These are phyloP conservation scores for Exserohilum turcica DNA, from an alignment of 2,329 filamentous ascomycete species.

Conservation along the genomic window DNA sequence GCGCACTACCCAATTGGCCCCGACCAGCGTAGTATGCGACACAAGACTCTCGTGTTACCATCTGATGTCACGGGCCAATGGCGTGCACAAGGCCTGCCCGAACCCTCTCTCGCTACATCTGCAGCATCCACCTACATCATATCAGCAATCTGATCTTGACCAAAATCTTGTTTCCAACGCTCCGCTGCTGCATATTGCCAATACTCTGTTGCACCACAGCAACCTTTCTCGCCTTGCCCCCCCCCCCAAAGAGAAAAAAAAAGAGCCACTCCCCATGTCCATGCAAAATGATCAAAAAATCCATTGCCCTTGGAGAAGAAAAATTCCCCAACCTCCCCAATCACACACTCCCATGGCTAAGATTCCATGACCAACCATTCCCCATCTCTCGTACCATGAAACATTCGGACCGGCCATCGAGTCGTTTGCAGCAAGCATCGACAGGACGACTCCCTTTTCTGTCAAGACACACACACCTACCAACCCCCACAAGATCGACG, in stretches of 20 bases:
- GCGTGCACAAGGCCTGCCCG: constrained; percentile 10
- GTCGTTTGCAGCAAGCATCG: constrained; percentile 1
- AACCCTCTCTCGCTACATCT: neutral
- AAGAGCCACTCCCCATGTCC: neutral
- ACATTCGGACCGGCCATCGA: constrained; percentile 11
- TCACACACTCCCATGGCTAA: neutral
- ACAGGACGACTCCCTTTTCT: neutral
- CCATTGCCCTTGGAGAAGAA: neutral
- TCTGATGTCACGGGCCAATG: constrained; percentile 21
- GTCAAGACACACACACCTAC: neutral
- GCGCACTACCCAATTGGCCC: constrained; percentile 17
- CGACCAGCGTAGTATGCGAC: constrained; percentile 25
- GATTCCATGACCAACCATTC: neutral
- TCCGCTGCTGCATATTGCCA: constrained; percentile 11
- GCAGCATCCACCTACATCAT: constrained; percentile 4
- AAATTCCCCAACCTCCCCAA: neutral
- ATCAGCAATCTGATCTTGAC: neutral
- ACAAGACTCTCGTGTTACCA: constrained; percentile 30
- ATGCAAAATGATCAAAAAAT: neutral
- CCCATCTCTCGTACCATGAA: constrained; percentile 7
- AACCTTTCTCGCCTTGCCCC: neutral
- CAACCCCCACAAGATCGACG: neutral
- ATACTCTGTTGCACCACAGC: constrained; percentile 4
- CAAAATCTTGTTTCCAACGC: neutral
- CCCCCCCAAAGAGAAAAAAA: neutral